Base-by-base conservation (phyloP, 1,284 basidiomycete genomes). In the Microbotryum saponariae region DNA sequence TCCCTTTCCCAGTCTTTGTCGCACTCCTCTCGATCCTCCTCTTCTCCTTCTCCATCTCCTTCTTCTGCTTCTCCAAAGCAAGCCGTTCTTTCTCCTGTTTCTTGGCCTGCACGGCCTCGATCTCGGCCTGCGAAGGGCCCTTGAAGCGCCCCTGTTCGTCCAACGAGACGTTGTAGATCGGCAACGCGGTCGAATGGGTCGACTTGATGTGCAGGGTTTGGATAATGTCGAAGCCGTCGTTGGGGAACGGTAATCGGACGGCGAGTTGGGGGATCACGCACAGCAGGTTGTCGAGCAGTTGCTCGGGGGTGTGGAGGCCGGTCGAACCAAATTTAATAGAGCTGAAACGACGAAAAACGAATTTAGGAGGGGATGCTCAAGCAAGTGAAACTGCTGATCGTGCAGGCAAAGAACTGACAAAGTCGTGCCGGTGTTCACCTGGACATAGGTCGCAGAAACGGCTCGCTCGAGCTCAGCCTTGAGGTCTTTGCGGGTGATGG, bases 131-230 rank as follows among this genome's bases (percentile, higher is more conserved):
- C 37, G 63, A 49, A 70, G 73, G 58, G 71, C 67, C 46, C 59
- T 65, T 54, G 73, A 75, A 44, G 58, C 69, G 47, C 73, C 72
- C 72, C 29, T 70, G 73, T 1, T 67, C 74, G 31, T 73, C 76
- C 14, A 77, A 76, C 25, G 76, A 77, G 72, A 86, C 88, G 50
- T 81, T 84, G 91, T 91, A 98, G 70, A 98, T 84, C 1, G 94
- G 94, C 33, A 98, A 77, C 65, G 87, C 85, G n/a, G 85, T 80
- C 56, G 87, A 89, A 21, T 82, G 83, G 67, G 84, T 88, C 4
- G 91, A 96, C 78, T 98, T 98, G 78, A 98, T 85, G 68, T 92
- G 83, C 31, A 98, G 76, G 63, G 84, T 86, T 72, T 96, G 90
- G 54, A 98, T 79, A 74, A 97, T 97, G 51, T 27, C 20, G 56